Evolutionary conservation across 805 yeast species (phyloP).

Genomic region (Yarrowia divulgata): DNA sequence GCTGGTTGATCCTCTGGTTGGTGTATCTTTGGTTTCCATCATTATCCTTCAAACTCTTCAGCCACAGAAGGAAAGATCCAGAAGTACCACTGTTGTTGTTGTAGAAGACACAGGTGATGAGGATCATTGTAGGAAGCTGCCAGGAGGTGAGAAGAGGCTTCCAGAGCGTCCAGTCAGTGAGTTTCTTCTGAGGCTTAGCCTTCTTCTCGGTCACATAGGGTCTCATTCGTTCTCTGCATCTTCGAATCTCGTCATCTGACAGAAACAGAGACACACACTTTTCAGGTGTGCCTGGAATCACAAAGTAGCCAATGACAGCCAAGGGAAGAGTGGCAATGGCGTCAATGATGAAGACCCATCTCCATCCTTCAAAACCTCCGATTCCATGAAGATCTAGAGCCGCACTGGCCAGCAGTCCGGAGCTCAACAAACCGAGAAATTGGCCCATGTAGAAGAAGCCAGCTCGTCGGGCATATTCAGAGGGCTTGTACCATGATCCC

Average conservation of each 20-base stretch:
- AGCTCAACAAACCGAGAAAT: slow-evolving; percentile 64
- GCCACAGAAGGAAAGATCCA: slow-evolving; percentile 69
- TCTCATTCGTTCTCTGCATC: slow-evolving; percentile 56
- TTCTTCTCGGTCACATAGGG: slow-evolving; percentile 37
- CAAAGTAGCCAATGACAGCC: slow-evolving; percentile 61
- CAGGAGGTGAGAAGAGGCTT: slow-evolving; percentile 58
- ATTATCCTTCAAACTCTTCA: slow-evolving; percentile 45
- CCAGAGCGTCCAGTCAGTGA: slow-evolving; percentile 60
- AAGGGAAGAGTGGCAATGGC: slow-evolving; percentile 63
- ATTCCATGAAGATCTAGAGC: slow-evolving; percentile 57
- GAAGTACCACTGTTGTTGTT: slow-evolving; percentile 61
- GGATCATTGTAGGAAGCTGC: slow-evolving; percentile 64
- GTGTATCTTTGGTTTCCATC: slow-evolving; percentile 13
- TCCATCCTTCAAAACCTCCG: slow-evolving; percentile 67
- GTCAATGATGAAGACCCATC: slow-evolving; percentile 74
- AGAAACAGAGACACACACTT: slow-evolving; percentile 56
- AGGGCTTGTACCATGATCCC: slow-evolving; percentile 64
- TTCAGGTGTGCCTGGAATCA: slow-evolving; percentile 56
- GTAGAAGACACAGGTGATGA: slow-evolving; percentile 67
- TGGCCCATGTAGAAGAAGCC: slow-evolving; percentile 67
- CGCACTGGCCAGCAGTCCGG: slow-evolving; percentile 66
- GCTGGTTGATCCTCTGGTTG: slow-evolving; percentile 51
- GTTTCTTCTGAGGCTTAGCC: slow-evolving; percentile 50
- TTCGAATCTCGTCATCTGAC: slow-evolving; percentile 61
- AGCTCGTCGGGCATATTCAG: slow-evolving; percentile 65